Percentiles rank a stretch among this genome's conserved stretches.
Evolutionary conservation across 306 rosid genomes (phyloP).

Genomic region (Corylus americana): DNA sequence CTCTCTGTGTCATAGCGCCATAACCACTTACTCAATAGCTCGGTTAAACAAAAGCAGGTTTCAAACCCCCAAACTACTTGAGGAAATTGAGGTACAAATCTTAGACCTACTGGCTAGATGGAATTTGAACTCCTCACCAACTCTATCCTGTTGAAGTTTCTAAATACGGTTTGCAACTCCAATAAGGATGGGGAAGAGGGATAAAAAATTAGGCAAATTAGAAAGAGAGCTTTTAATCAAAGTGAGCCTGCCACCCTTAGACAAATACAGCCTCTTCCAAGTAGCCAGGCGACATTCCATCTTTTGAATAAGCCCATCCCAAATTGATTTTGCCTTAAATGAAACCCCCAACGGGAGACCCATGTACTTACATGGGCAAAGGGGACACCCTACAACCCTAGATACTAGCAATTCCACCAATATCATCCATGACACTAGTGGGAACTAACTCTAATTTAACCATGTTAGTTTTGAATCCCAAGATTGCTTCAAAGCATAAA

Average conservation of each 20-base stretch:
- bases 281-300: neutral
- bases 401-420: neutral
- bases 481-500: neutral
- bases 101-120: too few relatives aligned
- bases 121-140: too few relatives aligned
- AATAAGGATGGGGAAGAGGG: neutral
- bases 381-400: neutral
- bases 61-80: too few relatives aligned
- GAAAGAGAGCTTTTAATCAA: neutral
- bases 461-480: neutral
- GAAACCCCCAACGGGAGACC: neutral
- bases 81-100: too few relatives aligned
- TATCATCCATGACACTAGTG: neutral
- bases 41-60: too few relatives aligned
- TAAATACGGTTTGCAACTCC: too few relatives aligned
- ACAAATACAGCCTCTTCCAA: neutral
- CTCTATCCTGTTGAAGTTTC: too few relatives aligned
- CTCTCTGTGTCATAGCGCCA: too few relatives aligned
- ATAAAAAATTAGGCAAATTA: neutral
- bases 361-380: neutral
- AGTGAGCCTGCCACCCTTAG: neutral
- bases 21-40: too few relatives aligned
- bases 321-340: neutral
- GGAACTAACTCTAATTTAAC: neutral
- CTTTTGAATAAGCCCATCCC: neutral